Conservation (phyloP, 192 early-diverging fungal species). For the Entrophospora sp. region DNA sequence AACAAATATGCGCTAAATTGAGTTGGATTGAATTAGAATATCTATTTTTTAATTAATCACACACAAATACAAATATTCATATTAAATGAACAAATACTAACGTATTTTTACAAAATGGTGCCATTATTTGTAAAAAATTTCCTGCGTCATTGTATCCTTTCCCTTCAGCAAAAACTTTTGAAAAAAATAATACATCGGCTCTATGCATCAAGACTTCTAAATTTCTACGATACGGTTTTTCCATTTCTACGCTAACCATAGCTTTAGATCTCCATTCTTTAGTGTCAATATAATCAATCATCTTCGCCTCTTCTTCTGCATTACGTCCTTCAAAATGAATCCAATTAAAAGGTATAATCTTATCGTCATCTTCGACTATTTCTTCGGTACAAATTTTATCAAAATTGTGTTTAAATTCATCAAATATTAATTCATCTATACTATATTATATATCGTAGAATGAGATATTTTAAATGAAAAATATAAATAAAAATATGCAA, state of each 20-base stretch:
- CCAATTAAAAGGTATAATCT: conserved; percentile 47
- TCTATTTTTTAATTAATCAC: no score
- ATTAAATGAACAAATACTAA: conserved; percentile 17
- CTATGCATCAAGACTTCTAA: conserved; percentile 46
- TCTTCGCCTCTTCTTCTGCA: conserved; percentile 35
- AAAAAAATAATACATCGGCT: conserved; percentile 58
- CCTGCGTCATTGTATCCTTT: conserved; percentile 43
- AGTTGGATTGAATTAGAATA: no score
- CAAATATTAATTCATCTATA: conserved; percentile 45
- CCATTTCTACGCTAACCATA: conserved; percentile 59
- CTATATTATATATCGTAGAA: conserved; percentile 16
- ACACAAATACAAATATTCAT: no score
- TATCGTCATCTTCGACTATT: no score
- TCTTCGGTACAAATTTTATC: conserved; percentile 21
- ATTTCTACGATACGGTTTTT: conserved; percentile 53
- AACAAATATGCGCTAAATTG: conserved; percentile 43
- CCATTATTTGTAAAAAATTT: conserved; percentile 32
- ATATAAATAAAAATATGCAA: no score
- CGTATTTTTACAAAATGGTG: conserved; percentile 32
- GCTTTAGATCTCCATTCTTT: conserved; percentile 37
- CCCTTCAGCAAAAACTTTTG: conserved; percentile 51
- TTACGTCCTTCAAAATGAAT: conserved; percentile 64
- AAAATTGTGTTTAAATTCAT: conserved; percentile 45
- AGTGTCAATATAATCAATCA: conserved; percentile 46
- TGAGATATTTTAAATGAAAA: no score